A percentile compares a stretch with the other conserved stretches of the same genome.
These are phyloP conservation scores for Paratinospora sagittata DNA, from an alignment of 164 flowering plant species.

Conservation along the genomic window DNA sequence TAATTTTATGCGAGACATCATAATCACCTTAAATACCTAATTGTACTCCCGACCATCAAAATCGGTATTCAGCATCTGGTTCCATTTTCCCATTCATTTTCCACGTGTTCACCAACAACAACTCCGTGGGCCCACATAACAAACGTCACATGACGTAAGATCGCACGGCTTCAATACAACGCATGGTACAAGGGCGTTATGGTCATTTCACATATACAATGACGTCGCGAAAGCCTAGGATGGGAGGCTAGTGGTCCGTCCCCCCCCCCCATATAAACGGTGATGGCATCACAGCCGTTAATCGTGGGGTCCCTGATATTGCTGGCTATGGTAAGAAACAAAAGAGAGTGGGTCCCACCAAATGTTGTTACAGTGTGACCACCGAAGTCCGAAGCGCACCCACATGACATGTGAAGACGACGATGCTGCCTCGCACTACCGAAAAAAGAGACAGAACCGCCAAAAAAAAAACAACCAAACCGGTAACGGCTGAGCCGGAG, in stretches of 20 bases:
- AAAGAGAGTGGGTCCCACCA: slow-evolving; percentile 15
- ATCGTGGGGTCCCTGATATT: slow-evolving; percentile 11
- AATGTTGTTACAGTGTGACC: slow-evolving; percentile 17
- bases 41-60: neutral
- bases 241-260: neutral
- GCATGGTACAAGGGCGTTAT: neutral
- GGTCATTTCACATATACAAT: neutral
- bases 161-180: neutral
- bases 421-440: slow-evolving; percentile 17
- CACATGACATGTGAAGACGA: slow-evolving; percentile 28
- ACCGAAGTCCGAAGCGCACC: too few species aligned
- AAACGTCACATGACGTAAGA: neutral
- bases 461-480: neutral
- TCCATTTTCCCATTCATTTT: neutral
- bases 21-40: neutral
- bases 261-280: too few species aligned
- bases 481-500: neutral
- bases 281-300: slow-evolving; percentile 1
- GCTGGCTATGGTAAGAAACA: slow-evolving; percentile 10
- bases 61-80: neutral
- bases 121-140: too few species aligned
- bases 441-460: neutral
- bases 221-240: neutral
- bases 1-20: too few species aligned
- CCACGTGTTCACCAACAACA: neutral